Evolutionary conservation across 2,329 filamentous ascomycete genomes (phyloP).

Genomic region (Sclerotiophoma versabilis): DNA sequence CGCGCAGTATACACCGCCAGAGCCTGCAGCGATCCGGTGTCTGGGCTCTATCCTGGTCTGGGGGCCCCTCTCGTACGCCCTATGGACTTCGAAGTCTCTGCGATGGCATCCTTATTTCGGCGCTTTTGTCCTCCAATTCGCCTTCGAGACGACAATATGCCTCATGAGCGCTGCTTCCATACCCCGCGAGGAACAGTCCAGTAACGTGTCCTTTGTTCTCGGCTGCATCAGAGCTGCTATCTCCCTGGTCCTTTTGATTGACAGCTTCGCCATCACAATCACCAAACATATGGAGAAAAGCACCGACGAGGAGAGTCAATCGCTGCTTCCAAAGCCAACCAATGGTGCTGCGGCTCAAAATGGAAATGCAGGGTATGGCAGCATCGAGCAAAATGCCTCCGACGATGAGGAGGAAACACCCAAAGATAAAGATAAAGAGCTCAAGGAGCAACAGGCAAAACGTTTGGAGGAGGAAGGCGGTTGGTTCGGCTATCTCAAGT

Average conservation of each 20-base stretch:
- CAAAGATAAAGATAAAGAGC: conserved; percentile 60
- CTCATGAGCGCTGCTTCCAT: conserved; percentile 32
- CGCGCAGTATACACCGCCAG: conserved; percentile 37
- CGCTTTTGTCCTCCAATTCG: conserved; percentile 41
- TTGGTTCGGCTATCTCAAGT: conserved; percentile 78
- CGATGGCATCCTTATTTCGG: conserved; percentile 47
- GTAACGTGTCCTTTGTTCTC: conserved; percentile 32
- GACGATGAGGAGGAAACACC: conserved; percentile 57
- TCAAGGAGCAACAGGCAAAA: conserved; percentile 63
- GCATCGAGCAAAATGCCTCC: conserved; percentile 30
- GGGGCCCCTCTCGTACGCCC: conserved; percentile 32
- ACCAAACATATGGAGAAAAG: conserved; percentile 41
- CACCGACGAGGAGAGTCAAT: conserved; percentile 65
- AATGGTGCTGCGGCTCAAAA: conserved; percentile 49
- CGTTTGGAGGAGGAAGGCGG: conserved; percentile 76
- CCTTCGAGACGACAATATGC: conserved; percentile 41
- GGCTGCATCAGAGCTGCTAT: conserved; percentile 29
- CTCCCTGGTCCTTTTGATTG: conserved; percentile 36
- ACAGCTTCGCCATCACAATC: conserved; percentile 40
- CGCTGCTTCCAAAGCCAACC: conserved; percentile 60
- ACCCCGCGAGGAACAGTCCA: conserved; percentile 21
- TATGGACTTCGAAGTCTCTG: conserved; percentile 33
- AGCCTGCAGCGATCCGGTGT: conserved; percentile 44
- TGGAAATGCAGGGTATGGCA: conserved; percentile 47
- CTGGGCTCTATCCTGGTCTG: conserved; percentile 46